These are phyloP conservation scores for Eucalyptus sideroxylon DNA, from an alignment of 345 rosid genomes.

Conservation along the genomic window DNA sequence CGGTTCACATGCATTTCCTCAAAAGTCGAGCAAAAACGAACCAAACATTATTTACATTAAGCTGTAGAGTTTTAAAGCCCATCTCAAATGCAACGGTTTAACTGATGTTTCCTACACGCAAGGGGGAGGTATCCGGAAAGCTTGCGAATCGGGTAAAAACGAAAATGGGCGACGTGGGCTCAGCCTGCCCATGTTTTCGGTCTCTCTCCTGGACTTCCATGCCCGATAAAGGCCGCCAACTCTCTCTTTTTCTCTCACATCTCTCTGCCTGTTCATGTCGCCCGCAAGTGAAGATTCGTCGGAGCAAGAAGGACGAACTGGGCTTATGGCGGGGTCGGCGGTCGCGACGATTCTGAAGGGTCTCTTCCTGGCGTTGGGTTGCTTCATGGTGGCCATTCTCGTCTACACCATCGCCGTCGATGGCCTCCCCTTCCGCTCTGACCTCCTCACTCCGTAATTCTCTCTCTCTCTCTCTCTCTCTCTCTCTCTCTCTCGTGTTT, in stretches of 20 bases:
- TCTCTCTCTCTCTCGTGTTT: neutral
- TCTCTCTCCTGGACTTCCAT: neutral
- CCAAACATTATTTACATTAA: too few species aligned
- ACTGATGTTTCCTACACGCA: neutral
- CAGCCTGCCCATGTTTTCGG: slow-evolving; percentile 2
- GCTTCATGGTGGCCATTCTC: slow-evolving; percentile 40
- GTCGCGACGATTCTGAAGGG: slow-evolving; percentile 23
- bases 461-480: neutral
- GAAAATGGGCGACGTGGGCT: slow-evolving; percentile 17
- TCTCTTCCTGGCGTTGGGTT: slow-evolving; percentile 28
- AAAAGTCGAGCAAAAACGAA: too few species aligned
- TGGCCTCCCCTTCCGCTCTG: slow-evolving; percentile 63
- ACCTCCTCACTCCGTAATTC: slow-evolving; percentile 63
- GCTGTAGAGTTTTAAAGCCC: too few species aligned
- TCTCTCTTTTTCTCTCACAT: neutral
- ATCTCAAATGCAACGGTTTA: too few species aligned
- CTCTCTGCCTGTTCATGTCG: neutral
- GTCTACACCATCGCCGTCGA: slow-evolving; percentile 46
- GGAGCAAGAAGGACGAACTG: neutral
- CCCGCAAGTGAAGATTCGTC: neutral
- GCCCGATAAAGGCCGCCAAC: neutral
- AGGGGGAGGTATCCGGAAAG: neutral
- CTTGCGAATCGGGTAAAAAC: neutral
- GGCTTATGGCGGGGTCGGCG: slow-evolving; percentile 23
- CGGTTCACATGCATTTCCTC: too few species aligned